phyloP scores from a whole-genome alignment of 139 green algal genomes.

The Diplosphaera chodatii region DNA sequence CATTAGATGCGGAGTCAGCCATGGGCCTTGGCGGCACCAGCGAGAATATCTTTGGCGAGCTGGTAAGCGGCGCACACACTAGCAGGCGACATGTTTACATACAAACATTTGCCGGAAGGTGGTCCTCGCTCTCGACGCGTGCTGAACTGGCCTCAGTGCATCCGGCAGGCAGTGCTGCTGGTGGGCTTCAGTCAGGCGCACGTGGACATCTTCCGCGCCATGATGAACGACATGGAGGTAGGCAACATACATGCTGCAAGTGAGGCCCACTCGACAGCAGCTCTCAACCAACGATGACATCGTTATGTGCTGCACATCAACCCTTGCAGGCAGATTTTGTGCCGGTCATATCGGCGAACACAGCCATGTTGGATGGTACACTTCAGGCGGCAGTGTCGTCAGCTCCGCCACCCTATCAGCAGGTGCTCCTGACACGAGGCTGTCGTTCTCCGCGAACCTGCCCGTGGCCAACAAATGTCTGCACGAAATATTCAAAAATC shows the following conservation, averaged over 20 bases:
- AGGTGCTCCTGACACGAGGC: neutral
- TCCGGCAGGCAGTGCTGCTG: slow-evolving; percentile 3
- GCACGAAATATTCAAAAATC: too few relatives aligned
- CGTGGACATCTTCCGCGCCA: neutral
- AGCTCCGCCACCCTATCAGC: neutral
- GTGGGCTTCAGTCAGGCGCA: neutral
- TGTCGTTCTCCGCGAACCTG: too few relatives aligned
- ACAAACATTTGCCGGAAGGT: neutral
- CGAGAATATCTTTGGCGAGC: slow-evolving; percentile 2
- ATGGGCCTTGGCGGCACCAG: slow-evolving; percentile 6
- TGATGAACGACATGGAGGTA: neutral
- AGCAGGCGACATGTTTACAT: too few relatives aligned
- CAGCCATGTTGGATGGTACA: neutral
- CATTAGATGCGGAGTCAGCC: neutral
- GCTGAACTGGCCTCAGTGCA: too few relatives aligned
- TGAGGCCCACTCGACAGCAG: too few relatives aligned
- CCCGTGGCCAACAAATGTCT: too few relatives aligned
- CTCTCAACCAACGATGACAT: too few relatives aligned
- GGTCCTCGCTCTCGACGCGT: too few relatives aligned
- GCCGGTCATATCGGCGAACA: neutral
- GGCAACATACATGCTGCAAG: too few relatives aligned
- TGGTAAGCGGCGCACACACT: too few relatives aligned
- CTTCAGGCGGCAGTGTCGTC: slow-evolving; percentile 1
- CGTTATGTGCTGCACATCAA: too few relatives aligned
- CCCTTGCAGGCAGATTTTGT: slow-evolving; percentile 4